A percentile compares a stretch with the other conserved stretches of the same genome.
These are phyloP conservation scores for Symbiodinium pilosum DNA, from an alignment of 73 alveolate species.

Conservation along the genomic window DNA sequence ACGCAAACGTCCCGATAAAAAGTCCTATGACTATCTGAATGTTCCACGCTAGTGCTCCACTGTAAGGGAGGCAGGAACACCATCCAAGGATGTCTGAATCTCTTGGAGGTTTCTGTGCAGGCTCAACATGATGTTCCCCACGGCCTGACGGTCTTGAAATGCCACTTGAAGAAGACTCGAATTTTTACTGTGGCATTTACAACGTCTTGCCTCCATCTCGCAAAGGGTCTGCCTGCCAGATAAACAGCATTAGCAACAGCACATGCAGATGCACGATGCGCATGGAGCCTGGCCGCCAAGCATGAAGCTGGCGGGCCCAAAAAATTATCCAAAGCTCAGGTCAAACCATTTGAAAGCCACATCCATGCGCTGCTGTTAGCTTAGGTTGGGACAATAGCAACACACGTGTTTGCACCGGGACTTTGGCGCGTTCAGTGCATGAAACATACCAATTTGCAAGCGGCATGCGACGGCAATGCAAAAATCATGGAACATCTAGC, in stretches of 20 bases:
- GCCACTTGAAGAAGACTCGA: not conserved
- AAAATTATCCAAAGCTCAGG: no score
- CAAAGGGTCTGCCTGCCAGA: not conserved
- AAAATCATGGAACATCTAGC: no score
- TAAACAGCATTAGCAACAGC: not conserved
- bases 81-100: constrained; percentile 72
- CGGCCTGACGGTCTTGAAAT: constrained; percentile 11
- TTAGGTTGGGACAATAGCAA: no score
- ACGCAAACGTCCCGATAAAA: not conserved
- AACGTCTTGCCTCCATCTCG: not conserved
- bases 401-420: no score
- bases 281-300: no score
- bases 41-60: not conserved
- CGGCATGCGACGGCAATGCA: no score
- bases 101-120: constrained; percentile 78
- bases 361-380: no score
- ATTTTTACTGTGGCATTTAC: not conserved
- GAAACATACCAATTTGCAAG: no score
- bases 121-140: constrained; percentile 87
- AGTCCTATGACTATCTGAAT: not conserved
- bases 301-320: no score
- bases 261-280: no score
- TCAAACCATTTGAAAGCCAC: no score
- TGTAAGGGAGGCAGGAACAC: not conserved
- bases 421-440: no score